A percentile compares a stretch with the other conserved stretches of the same genome.
These are phyloP conservation scores for Sordaria brevicollis DNA, from an alignment of 495 filamentous ascomycete genomes.

Conservation along the genomic window DNA sequence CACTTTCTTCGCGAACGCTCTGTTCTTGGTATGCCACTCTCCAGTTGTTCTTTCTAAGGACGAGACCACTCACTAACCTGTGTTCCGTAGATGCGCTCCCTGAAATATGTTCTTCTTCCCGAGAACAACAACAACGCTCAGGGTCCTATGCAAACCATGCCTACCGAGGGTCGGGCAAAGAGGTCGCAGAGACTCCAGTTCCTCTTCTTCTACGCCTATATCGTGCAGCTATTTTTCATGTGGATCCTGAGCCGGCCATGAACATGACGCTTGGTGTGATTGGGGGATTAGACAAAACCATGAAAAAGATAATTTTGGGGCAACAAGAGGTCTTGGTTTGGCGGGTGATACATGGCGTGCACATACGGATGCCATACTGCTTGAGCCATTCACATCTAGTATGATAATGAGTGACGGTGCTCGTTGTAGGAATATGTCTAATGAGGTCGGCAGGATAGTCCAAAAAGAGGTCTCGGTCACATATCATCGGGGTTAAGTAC, in stretches of 20 bases:
- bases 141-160: conserved; percentile 65
- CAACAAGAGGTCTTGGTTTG: not conserved
- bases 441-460: not conserved
- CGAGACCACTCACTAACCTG: conserved; percentile 11
- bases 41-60: not conserved
- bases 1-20: conserved; percentile 85
- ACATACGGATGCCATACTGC: not conserved
- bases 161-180: conserved; percentile 59
- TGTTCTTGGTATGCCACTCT: conserved; percentile 69
- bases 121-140: conserved; percentile 60
- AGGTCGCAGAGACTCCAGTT: conserved; percentile 88
- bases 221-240: conserved; percentile 91
- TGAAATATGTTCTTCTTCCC: conserved; percentile 92
- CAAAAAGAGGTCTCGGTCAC: not conserved
- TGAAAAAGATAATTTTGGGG: not conserved
- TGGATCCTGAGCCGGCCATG: conserved; percentile 60
- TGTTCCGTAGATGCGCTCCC: conserved; percentile 68
- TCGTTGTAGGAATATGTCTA: not conserved
- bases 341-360: not conserved
- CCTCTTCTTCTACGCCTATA: conserved; percentile 87
- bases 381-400: not conserved
- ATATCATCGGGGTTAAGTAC: not conserved
- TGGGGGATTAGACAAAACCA: not conserved
- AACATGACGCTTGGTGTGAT: not conserved
- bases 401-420: not conserved